Conservation (phyloP, 1,284 basidiomycete species). For the Anthracocystis panici-leucophaei region DNA sequence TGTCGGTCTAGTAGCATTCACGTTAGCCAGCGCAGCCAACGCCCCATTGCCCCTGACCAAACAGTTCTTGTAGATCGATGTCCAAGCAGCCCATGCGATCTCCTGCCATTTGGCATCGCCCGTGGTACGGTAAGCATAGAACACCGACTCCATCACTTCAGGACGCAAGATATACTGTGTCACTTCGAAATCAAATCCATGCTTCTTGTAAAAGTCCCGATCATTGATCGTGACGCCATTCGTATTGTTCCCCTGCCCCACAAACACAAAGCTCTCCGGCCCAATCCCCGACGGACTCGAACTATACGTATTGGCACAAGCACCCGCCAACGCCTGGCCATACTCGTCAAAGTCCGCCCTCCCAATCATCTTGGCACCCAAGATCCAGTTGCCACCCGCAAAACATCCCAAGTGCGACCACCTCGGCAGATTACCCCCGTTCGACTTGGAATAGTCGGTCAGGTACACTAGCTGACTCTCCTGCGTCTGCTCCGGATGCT, state of each 20-base stretch:
- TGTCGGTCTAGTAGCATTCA: constrained; percentile 35
- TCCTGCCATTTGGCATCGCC: constrained; percentile 74
- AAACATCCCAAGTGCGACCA: constrained; percentile 63
- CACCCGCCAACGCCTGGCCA: constrained; percentile 50
- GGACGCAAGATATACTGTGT: constrained; percentile 59
- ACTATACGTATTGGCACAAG: constrained; percentile 55
- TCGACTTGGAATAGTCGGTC: constrained; percentile 45
- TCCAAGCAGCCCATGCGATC: constrained; percentile 88
- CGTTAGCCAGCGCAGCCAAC: constrained; percentile 44
- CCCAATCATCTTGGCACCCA: constrained; percentile 58
- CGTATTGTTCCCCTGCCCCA: constrained; percentile 35
- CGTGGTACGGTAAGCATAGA: constrained; percentile 57
- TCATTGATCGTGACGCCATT: constrained; percentile 49
- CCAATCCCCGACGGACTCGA: constrained; percentile 57
- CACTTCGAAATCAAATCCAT: constrained; percentile 56
- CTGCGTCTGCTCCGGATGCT: constrained; percentile 40
- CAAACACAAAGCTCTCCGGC: constrained; percentile 57
- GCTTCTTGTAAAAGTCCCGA: constrained; percentile 36
- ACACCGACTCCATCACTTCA: constrained; percentile 62
- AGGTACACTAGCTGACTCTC: constrained; percentile 43
- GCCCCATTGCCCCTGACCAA: constrained; percentile 71
- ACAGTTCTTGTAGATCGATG: constrained; percentile 86
- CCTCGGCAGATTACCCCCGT: constrained; percentile 48
- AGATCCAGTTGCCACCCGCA: constrained; percentile 59
- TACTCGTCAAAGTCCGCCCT: constrained; percentile 39